These are phyloP conservation scores for Stachybotrys chartarum DNA, from an alignment of 2,329 filamentous ascomycete species.

Conservation along the genomic window DNA sequence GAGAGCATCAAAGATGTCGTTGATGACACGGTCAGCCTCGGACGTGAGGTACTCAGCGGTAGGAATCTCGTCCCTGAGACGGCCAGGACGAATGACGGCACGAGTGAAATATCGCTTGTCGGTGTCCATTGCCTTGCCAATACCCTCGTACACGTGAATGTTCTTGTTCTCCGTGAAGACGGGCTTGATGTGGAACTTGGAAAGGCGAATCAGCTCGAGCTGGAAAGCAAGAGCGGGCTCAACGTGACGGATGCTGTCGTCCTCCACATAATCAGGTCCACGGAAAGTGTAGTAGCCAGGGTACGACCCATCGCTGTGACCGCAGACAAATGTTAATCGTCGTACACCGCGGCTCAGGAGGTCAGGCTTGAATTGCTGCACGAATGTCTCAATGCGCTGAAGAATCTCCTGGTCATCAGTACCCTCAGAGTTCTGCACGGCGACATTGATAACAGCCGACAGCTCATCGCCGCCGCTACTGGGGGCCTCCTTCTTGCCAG, in stretches of 20 bases:
- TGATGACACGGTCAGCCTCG: slow-evolving; percentile 93
- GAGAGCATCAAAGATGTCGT: slow-evolving; percentile 92
- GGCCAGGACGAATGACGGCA: slow-evolving; percentile 87
- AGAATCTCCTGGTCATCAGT: slow-evolving; percentile 76
- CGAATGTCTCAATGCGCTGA: slow-evolving; percentile 64
- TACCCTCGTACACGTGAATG: slow-evolving; percentile 96
- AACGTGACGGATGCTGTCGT: slow-evolving; percentile 92
- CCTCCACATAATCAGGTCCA: slow-evolving; percentile 81
- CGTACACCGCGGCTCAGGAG: slow-evolving; percentile 75
- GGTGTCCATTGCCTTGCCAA: slow-evolving; percentile 89
- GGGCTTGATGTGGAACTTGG: slow-evolving; percentile 96
- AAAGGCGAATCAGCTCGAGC: slow-evolving; percentile 86
- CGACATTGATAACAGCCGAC: slow-evolving; percentile 87
- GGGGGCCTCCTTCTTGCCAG: slow-evolving; percentile 13
- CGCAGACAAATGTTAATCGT: slow-evolving; percentile 92
- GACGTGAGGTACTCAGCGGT: slow-evolving; percentile 98
- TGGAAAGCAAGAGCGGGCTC: slow-evolving; percentile 98
- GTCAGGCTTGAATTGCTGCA: slow-evolving; percentile 78
- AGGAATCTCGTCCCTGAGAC: slow-evolving; percentile 92
- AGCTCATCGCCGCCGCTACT: slow-evolving; percentile 62
- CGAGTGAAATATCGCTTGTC: slow-evolving; percentile 99
- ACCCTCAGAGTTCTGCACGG: slow-evolving; percentile 80
- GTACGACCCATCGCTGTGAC: slow-evolving; percentile 87
- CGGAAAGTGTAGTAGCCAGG: slow-evolving; percentile 98
- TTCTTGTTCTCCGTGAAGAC: slow-evolving; percentile 99